Evolutionary conservation across 2,329 filamentous ascomycete genomes (phyloP), one percentile per base, ranked within the genome.

Genomic region (Fusarium albosuccineum): DNA sequence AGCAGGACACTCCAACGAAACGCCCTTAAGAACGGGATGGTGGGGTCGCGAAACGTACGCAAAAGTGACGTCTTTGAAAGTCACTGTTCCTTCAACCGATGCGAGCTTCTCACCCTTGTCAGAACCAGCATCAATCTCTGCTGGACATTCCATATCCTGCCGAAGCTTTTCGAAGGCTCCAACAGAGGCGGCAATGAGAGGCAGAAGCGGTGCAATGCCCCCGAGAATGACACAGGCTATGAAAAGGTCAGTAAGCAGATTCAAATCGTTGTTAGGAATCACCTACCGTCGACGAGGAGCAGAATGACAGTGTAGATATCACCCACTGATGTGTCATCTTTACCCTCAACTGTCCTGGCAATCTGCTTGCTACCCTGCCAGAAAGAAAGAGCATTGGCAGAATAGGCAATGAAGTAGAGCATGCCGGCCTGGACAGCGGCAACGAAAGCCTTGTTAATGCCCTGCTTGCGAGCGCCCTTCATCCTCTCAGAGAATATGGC

Each of bases 361-460:
- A 84, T 83, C 52, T 83, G 83, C 36, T 79, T 82, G 64, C 86
- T 89, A 48, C 89, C 89, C 73, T 91, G 85, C 87, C 88, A 92
- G 72, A 90, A 91, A 0, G 89, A 87, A 13, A 92, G 79, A 2
- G 87, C 88, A 73, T 91, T 91, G 7, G 87, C 88, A 3, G 87
- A 84, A 66, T 90, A 91, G 5, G 88, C 87, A 66, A 92, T 86
- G 65, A 92, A 91, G 73, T 90, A 92, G 7, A 91, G 78, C 14
- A 86, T 75, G 9, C 89, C 89, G 8, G 87, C 82, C 71, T 91
- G 87, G 0, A 86, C 75, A 5, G 85, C 90, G 27, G 85, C 81
- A 1, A 84, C 81, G 2, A 83, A 76, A 0, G 86, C 84, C 73
- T 91, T 91, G 64, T 86, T 86, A 61, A 87, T 82, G 3, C 84